Evolutionary conservation across 345 rosid genomes (phyloP), one percentile per base, ranked within the genome.

Genomic region (Psidium friedrichsthalianum): DNA sequence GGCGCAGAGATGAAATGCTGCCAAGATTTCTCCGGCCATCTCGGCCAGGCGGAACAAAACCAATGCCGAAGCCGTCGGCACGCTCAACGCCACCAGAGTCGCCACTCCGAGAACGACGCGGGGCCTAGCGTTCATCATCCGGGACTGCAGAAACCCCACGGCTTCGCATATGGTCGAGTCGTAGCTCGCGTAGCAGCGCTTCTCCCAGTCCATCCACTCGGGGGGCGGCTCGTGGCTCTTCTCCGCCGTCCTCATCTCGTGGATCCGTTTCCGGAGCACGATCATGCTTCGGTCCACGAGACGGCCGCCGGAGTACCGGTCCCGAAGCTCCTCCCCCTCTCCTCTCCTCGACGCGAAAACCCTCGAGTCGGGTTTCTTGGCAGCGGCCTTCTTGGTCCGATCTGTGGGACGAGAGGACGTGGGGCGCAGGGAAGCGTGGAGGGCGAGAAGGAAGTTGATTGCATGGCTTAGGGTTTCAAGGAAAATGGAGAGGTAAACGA

Each of bases 201-300:
- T 91, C 89, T 93, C 93, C 94, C 94, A 93, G 51, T 54, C 92
- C 93, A 84, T 89, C 93, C 93, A 92, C 58, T 89, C 81, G 1
- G 84, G 47, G 18, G 92, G 92, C 3, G 86, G 88, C 87, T 89
- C 86, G 25, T 74, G 74, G 64, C 85, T 85, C 74, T 53, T 56
- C 89, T 92, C 94, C 27, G 85, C 36, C 85, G 87, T 82, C 40
- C 86, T 89, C 85, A 84, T 82, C 49, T 92, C 92, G 44, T 82
- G 89, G 25, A 92, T 88, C n/a, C 92, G 86, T 61, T 74, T 90
- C 55, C 92, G 84, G 40, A 92, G 69, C 49, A 90, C 87, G 47
- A 89, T 87, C 93, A 92, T 82, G 69, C 51, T 86, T 44, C 84
- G 87, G 24, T 92, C 90, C 64, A 91, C 94, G 8, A 36, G 55